These are phyloP conservation scores for Coemansia sp. DNA, from an alignment of 371 early-diverging fungal genomes.

Conservation along the genomic window DNA sequence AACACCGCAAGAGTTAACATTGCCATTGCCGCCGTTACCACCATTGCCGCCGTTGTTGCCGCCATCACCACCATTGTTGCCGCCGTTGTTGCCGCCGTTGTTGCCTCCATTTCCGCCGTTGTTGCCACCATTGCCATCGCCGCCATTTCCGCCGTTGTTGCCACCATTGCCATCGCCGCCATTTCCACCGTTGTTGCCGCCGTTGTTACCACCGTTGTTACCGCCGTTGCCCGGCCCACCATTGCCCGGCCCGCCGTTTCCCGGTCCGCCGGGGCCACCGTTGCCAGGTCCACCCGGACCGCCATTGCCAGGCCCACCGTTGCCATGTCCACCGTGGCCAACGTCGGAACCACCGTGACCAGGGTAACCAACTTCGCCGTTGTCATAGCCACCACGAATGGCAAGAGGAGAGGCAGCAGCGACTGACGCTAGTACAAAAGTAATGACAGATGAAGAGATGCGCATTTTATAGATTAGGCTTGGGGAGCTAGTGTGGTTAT, in stretches of 20 bases:
- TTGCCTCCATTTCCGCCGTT: neutral
- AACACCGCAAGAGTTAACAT: slow-evolving; percentile 30
- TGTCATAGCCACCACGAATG: neutral
- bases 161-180: slow-evolving; percentile 6
- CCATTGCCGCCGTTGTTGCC: slow-evolving; percentile 3
- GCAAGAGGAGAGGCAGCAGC: slow-evolving; percentile 27
- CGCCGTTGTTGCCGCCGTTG: slow-evolving; percentile 5
- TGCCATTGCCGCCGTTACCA: slow-evolving; percentile 8
- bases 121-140: slow-evolving; percentile 5
- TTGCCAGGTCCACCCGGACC: neutral
- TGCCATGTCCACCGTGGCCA: neutral
- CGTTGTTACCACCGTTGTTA: neutral
- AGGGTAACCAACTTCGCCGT: slow-evolving; percentile 4
- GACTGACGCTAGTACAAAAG: slow-evolving; percentile 21
- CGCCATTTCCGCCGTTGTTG: neutral
- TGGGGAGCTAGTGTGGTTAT: neutral
- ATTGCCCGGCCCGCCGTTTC: neutral
- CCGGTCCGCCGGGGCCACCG: slow-evolving; percentile 7
- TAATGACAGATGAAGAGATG: slow-evolving; percentile 26
- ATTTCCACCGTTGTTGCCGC: neutral
- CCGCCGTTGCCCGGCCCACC: neutral
- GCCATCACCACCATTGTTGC: neutral
- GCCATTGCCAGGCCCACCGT: neutral
- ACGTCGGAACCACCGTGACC: neutral
- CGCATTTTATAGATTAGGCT: slow-evolving; percentile 24